Evolutionary conservation across 805 yeast species (phyloP), one percentile per base, ranked within the genome.

Genomic region (Saturnispora mendoncae): DNA sequence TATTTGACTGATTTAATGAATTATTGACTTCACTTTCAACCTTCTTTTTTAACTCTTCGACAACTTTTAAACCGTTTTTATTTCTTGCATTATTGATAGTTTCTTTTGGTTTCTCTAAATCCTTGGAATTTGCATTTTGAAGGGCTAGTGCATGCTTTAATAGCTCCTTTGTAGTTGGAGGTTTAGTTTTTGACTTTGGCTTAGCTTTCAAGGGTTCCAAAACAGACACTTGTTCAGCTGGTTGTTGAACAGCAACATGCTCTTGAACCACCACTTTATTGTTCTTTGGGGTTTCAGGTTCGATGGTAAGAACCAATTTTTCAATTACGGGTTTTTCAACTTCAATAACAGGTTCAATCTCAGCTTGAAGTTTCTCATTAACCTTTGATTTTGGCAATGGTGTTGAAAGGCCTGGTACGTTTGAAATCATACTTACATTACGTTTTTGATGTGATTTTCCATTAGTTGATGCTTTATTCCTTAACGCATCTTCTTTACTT

Each of bases 381-480:
- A 38, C 18, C 20, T 18, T 29, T 9, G 40, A 32, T 38, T 20
- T 26, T 19, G 28, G 38, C 14, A 39, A n/a, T 14, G 43, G 43
- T 13, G 35, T 27, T 10, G 38, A 33, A 2, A 39, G 18, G 5
- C 33, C 42, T 9, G 42, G 42, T 14, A 39, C 42, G 10, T 39
- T 39, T n/a, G 42, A 26, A 12, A 30, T 30, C 38, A 36, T 30
- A 18, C 38, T 42, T 8, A 19, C 20, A 27, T 37, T 42, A 14
- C 36, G 23, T 5, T 61, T 54, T 41, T 58, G 57, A 40, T 58
- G 61, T 12, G 54, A n/a, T 55, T 39, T 57, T 58, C 52, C 52
- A 37, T 51, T 44, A 21, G 52, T n/a, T n/a, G n/a, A n/a, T n/a
- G n/a, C 28, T 26, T 47, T 53, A 24, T 51, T 47, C 17, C 41